phyloP scores from a whole-genome alignment of 495 filamentous ascomycete species.

The Filosporella fistucella region DNA sequence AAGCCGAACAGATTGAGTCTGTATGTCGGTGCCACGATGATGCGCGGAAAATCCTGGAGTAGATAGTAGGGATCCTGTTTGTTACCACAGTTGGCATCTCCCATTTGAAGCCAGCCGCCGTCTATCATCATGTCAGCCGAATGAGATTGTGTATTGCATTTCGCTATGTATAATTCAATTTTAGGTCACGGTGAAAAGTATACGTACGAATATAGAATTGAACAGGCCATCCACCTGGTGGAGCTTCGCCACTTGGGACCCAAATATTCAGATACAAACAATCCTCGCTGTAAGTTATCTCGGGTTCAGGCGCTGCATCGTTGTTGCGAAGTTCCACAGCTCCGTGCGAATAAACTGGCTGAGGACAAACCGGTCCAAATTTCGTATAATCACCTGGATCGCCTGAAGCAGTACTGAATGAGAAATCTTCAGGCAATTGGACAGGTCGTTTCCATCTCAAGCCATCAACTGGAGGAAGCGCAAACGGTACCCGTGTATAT shows the following conservation, averaged over 20 bases:
- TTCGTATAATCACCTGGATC: neutral
- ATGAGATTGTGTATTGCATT: too few relatives aligned
- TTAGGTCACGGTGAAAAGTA: neutral
- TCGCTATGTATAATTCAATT: neutral
- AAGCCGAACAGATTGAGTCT: slow-evolving; percentile 62
- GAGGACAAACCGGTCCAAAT: neutral
- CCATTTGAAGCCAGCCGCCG: slow-evolving; percentile 5
- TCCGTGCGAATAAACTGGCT: neutral
- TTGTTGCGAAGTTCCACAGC: neutral
- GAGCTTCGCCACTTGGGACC: slow-evolving; percentile 1
- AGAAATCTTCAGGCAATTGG: neutral
- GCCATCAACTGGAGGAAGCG: neutral
- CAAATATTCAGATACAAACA: slow-evolving; percentile 6
- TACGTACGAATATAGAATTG: slow-evolving; percentile 6
- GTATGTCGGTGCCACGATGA: slow-evolving; percentile 34
- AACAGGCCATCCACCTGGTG: slow-evolving; percentile 3
- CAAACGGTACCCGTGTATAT: neutral
- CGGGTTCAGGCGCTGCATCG: too few relatives aligned
- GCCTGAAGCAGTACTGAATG: neutral
- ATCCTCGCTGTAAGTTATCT: too few relatives aligned
- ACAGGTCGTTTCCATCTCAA: neutral
- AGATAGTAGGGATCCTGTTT: neutral
- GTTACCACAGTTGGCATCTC: slow-evolving; percentile 5
- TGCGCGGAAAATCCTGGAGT: slow-evolving; percentile 5
- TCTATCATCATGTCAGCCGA: too few relatives aligned